Base-by-base conservation (phyloP, 2,329 filamentous ascomycete genomes). In the Hypoxylon sp. region DNA sequence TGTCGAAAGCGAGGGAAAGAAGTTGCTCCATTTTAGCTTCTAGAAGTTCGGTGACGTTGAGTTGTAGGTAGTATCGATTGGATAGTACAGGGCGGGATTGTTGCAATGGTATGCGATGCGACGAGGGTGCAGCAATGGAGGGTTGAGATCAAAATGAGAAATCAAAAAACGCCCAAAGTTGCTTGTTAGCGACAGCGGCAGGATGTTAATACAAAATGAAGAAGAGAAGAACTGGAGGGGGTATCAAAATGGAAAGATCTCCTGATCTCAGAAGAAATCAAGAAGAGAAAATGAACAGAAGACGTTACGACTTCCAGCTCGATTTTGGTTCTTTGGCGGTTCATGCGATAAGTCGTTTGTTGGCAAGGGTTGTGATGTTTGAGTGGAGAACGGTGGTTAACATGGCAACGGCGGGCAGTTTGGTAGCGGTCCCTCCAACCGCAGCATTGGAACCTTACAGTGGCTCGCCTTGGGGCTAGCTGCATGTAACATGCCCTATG, bases 1-100 rank as follows among this genome's bases (percentile, higher is more conserved):
- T 97, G 84, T 98, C 94, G 82, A 98, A 98, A 68, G 95, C 94
- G 79, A 97, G 90, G 48, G 94, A 97, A 62, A 98, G 86, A 29
- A 98, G 88, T 58, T 92, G 90, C 84, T 98, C 96, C 96, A 98
- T 98, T 76, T 68, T 54, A 52, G 52, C 4, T 63, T 50, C 5
- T 50, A 42, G 10, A 22, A n/a, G 26, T 55, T 51, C 19, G n/a
- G 11, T n/a, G 33, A 6, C 6, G 48, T 44, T 11, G 31, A 19
- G 42, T 22, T 59, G n/a, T 50, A 39, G 44, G 24, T 53, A 11
- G 44, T 54, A 26, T 10, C 1, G 39, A 22, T 33, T 29, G 29
- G 35, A 51, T 42, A 39, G 17, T 22, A 52, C 29, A 50, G 29
- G 48, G 29, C 26, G 33, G 29, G 26, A 13, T 47, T 48, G 14